These are phyloP conservation scores for Didymella pomorum DNA, from an alignment of 2,329 filamentous ascomycete genomes.

Conservation along the genomic window DNA sequence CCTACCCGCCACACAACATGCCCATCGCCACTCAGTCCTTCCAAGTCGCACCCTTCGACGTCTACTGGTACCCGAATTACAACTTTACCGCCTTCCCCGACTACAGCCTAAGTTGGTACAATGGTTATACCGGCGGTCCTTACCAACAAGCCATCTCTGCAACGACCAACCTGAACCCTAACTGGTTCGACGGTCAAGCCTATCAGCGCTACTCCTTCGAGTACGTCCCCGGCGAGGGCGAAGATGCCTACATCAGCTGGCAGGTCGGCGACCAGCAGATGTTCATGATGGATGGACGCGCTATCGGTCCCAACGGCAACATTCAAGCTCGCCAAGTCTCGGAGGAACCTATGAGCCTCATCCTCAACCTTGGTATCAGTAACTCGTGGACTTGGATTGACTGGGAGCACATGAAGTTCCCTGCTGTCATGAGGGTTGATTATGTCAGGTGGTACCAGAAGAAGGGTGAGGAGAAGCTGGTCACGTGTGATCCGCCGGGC, in stretches of 20 bases:
- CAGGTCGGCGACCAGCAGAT: constrained; percentile 61
- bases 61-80: constrained; percentile 62
- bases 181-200: constrained; percentile 62
- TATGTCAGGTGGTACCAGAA: constrained; percentile 65
- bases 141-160: constrained; percentile 66
- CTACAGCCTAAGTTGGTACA: constrained; percentile 58
- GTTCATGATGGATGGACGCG: constrained; percentile 61
- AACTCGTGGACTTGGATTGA: constrained; percentile 60
- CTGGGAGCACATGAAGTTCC: constrained; percentile 56
- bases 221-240: constrained; percentile 59
- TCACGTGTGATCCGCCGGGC: constrained; percentile 64
- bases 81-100: constrained; percentile 62
- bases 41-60: constrained; percentile 60
- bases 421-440: constrained; percentile 62
- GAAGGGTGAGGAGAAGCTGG: constrained; percentile 54
- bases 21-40: constrained; percentile 59
- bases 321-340: constrained; percentile 58
- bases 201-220: constrained; percentile 67
- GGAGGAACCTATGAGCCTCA: constrained; percentile 63
- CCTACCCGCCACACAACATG: constrained; percentile 49
- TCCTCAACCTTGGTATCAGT: constrained; percentile 63
- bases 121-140: constrained; percentile 62
- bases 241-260: constrained; percentile 60
- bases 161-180: constrained; percentile 62
- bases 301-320: constrained; percentile 64